Conservation (phyloP, 1,139 yeast species). For the Kurtzmaniella quercitrusa region DNA sequence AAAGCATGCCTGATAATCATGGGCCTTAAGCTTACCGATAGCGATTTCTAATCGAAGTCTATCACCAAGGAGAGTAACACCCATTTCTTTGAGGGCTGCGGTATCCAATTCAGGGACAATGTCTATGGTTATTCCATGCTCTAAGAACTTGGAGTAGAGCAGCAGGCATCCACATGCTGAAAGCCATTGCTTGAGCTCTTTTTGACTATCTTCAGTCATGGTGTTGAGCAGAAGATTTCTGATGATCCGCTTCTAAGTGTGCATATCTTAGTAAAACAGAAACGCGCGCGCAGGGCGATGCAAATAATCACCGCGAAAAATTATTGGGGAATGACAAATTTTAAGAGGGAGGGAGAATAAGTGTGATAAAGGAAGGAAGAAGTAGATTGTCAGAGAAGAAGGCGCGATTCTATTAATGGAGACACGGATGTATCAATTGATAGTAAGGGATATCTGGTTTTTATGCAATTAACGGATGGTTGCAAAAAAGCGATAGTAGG, state of each 20-base stretch:
- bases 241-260: not conserved
- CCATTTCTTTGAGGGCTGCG: constrained; percentile 67
- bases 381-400: no score
- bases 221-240: not conserved
- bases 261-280: not conserved
- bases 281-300: not conserved
- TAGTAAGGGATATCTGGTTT: no score
- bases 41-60: constrained; percentile 63
- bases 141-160: constrained; percentile 31
- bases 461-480: no score
- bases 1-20: constrained; percentile 12
- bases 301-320: not conserved
- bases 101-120: constrained; percentile 64
- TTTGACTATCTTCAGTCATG: constrained; percentile 2
- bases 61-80: constrained; percentile 78
- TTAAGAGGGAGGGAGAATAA: not conserved
- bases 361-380: not conserved
- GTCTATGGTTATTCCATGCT: constrained; percentile 56
- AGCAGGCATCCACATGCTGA: constrained; percentile 34
- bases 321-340: not conserved
- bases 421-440: no score
- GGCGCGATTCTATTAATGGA: no score
- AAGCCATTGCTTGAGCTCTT: constrained; percentile 37
- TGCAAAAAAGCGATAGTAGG: no score
- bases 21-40: constrained; percentile 38